Conservation (phyloP, 75 land plant species). For the Pinus tabuliformis region DNA sequence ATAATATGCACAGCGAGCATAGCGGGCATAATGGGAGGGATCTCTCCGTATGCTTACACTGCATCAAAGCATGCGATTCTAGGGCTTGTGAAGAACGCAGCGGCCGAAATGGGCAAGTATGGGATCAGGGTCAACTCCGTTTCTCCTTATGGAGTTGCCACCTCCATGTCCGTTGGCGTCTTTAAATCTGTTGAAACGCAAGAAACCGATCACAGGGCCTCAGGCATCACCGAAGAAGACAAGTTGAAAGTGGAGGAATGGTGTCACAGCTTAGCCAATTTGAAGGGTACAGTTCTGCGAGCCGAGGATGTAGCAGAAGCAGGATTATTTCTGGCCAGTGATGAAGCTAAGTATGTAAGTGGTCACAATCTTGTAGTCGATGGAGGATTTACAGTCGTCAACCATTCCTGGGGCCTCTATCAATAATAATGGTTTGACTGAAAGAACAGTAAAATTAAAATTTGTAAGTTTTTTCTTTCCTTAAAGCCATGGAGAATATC, state of each 20-base stretch:
- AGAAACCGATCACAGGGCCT: neutral
- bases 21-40: slow-evolving; percentile 15
- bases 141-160: slow-evolving; percentile 22
- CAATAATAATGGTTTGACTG: neutral
- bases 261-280: neutral
- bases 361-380: slow-evolving; percentile 22
- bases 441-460: neutral
- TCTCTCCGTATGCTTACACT: slow-evolving; percentile 10
- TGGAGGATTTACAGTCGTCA: slow-evolving; percentile 14
- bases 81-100: slow-evolving; percentile 12
- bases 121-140: slow-evolving; percentile 35
- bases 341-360: slow-evolving; percentile 12
- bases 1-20: slow-evolving; percentile 27
- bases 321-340: slow-evolving; percentile 8
- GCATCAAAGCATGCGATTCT: slow-evolving; percentile 16
- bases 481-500: neutral
- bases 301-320: slow-evolving; percentile 20
- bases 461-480: neutral
- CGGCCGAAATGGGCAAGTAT: slow-evolving; percentile 17
- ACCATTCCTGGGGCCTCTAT: neutral
- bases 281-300: neutral
- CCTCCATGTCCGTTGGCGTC: slow-evolving; percentile 8
- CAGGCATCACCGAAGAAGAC: neutral
- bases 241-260: neutral
- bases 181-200: neutral